Conservation (phyloP, 768 basidiomycete species). For the Kwoniella europaea region DNA sequence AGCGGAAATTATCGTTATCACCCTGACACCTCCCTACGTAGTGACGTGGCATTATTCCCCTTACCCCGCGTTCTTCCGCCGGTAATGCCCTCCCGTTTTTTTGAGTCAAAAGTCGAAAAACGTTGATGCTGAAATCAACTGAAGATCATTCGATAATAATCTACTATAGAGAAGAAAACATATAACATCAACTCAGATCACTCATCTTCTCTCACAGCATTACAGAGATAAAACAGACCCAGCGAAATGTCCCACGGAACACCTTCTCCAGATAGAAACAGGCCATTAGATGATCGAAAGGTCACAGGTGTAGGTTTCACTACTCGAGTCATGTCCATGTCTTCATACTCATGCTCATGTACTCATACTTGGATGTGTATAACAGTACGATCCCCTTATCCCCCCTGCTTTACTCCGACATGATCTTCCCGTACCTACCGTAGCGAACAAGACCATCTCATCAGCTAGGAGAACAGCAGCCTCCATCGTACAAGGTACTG, state of each 20-base stretch:
- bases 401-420: constrained; percentile 88
- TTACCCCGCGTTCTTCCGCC: background rate
- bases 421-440: constrained; percentile 73
- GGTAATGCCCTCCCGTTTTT: background rate
- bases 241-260: constrained; percentile 33
- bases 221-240: background rate
- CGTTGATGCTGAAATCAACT: background rate
- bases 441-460: constrained; percentile 76
- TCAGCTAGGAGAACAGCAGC: constrained; percentile 78
- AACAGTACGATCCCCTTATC: constrained; percentile 91
- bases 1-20: background rate
- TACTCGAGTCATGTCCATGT: too few relatives aligned
- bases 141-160: background rate
- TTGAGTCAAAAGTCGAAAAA: background rate
- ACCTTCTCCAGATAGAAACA: constrained; percentile 45
- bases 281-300: constrained; percentile 49
- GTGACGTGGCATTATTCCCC: background rate
- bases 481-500: constrained; percentile 77
- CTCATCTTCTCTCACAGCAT: background rate
- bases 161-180: background rate
- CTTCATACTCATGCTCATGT: too few relatives aligned
- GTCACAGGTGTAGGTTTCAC: constrained; percentile 47
- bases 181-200: too few relatives aligned
- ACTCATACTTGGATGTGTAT: background rate
- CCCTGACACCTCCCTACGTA: too few relatives aligned